Percentiles rank a stretch among this genome's conserved stretches.
phyloP scores from a whole-genome alignment of 768 basidiomycete genomes.

The button mushroom (Agaricus bisporus) region DNA sequence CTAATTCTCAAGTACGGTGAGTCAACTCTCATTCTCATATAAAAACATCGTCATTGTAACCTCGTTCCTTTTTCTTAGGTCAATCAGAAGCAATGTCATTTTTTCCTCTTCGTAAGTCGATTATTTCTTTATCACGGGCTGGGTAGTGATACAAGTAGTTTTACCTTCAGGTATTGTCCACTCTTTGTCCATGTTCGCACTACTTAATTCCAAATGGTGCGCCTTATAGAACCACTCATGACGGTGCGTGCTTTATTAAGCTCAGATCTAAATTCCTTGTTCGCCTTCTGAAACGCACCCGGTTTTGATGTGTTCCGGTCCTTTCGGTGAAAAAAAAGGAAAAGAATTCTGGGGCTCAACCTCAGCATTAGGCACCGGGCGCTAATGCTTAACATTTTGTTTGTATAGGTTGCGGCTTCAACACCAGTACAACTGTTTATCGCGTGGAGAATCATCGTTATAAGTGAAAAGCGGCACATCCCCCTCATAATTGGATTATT shows the following conservation, averaged over 20 bases:
- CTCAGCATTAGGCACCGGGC: no score
- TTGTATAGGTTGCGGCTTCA: conserved; percentile 28
- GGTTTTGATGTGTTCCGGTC: no score
- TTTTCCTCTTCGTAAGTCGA: conserved; percentile 23
- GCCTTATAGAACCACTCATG: conserved; percentile 23
- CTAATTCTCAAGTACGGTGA: conserved; percentile 30
- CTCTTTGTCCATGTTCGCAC: neutral
- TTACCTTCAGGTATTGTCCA: no score
- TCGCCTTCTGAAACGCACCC: no score
- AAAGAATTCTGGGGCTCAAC: no score
- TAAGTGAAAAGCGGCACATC: conserved; percentile 23
- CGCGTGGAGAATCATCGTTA: conserved; percentile 32
- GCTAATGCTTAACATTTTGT: no score
- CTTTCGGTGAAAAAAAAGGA: no score
- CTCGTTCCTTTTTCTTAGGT: conserved; percentile 7
- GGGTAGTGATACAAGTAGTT: no score
- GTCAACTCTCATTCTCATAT: neutral
- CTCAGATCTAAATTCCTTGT: no score
- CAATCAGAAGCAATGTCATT: conserved; percentile 16
- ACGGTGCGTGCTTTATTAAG: conserved; percentile 20
- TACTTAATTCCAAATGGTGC: neutral
- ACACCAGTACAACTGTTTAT: conserved; percentile 36
- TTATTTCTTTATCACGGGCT: no score
- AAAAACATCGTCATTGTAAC: neutral
- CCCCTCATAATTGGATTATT: conserved; percentile 22